A percentile compares a stretch with the other conserved stretches of the same genome.
These are phyloP conservation scores for Mycena latifolia DNA, from an alignment of 768 basidiomycete genomes.

Conservation along the genomic window DNA sequence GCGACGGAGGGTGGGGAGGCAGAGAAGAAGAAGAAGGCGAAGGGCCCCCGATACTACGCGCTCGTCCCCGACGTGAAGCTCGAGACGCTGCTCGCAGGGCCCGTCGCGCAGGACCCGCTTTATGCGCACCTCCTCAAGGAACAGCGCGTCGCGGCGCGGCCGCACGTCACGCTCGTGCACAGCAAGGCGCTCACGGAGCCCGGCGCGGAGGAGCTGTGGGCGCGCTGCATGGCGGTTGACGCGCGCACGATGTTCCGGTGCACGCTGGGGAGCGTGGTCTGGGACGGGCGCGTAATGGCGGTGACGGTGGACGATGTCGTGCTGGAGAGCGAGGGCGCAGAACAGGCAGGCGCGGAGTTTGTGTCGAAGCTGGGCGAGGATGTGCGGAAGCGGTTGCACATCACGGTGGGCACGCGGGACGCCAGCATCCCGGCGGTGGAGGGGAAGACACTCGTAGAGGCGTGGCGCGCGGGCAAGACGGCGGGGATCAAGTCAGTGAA, in stretches of 20 bases:
- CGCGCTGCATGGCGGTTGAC: slow-evolving; percentile 61
- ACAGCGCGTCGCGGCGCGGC: slow-evolving; percentile 65
- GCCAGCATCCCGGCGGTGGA: slow-evolving; percentile 71
- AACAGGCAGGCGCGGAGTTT: slow-evolving; percentile 57
- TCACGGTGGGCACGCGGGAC: slow-evolving; percentile 86
- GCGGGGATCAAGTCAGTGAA: slow-evolving; percentile 41
- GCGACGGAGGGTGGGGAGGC: slow-evolving; percentile 43
- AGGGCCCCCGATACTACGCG: slow-evolving; percentile 78
- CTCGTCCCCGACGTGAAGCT: slow-evolving; percentile 82
- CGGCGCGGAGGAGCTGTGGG: slow-evolving; percentile 52
- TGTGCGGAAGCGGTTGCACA: slow-evolving; percentile 71
- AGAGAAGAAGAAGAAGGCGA: slow-evolving; percentile 46
- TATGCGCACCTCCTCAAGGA: slow-evolving; percentile 61
- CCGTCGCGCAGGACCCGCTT: slow-evolving; percentile 58
- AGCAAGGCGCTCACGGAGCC: slow-evolving; percentile 50
- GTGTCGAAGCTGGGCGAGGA: slow-evolving; percentile 66
- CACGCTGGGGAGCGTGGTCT: slow-evolving; percentile 72
- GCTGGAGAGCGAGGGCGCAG: slow-evolving; percentile 39
- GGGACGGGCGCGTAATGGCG: slow-evolving; percentile 87
- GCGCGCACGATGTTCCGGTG: slow-evolving; percentile 61
- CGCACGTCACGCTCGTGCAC: slow-evolving; percentile 93
- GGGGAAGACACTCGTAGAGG: slow-evolving; percentile 73
- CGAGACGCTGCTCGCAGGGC: slow-evolving; percentile 60
- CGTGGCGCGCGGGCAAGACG: slow-evolving; percentile 57
- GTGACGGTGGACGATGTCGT: slow-evolving; percentile 73